phyloP scores from a whole-genome alignment of 2,329 filamentous ascomycete genomes.

The Fusarium sacchari region DNA sequence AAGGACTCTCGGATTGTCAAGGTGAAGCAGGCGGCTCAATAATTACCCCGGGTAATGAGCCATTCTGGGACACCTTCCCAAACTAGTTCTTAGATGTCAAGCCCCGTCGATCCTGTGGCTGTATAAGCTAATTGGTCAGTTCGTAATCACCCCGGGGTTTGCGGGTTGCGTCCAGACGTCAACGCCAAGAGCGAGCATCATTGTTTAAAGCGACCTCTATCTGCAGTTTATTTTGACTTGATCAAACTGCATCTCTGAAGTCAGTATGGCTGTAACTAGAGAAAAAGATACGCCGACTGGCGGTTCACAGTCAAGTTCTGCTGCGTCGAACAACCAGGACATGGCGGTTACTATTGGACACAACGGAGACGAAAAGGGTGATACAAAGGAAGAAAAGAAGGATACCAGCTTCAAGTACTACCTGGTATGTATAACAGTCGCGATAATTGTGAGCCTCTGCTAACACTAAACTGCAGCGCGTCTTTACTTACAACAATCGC shows the following conservation, averaged over 20 bases:
- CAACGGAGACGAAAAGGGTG: background rate
- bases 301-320: background rate
- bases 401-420: constrained; percentile 43
- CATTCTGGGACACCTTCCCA: background rate
- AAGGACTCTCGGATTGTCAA: constrained; percentile 3
- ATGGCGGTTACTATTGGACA: background rate
- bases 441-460: no score
- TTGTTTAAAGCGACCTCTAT: background rate
- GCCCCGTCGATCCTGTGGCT: constrained; percentile 5
- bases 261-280: constrained; percentile 1
- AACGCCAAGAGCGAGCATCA: constrained; percentile 17
- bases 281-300: constrained; percentile 3
- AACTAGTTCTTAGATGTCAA: background rate
- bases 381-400: constrained; percentile 18
- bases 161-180: constrained; percentile 13
- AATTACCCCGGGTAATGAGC: constrained; percentile 1
- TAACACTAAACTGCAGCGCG: constrained; percentile 41
- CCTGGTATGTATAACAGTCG: constrained; percentile 20
- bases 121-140: constrained; percentile 23
- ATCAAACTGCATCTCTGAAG: background rate
- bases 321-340: background rate
- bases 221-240: background rate
- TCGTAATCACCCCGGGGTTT: constrained; percentile 25
- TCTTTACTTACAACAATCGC: constrained; percentile 53
- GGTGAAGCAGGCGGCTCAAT: constrained; percentile 14